phyloP scores from a whole-genome alignment of 2,329 filamentous ascomycete species.

The Pseudocercospora fuligena region DNA sequence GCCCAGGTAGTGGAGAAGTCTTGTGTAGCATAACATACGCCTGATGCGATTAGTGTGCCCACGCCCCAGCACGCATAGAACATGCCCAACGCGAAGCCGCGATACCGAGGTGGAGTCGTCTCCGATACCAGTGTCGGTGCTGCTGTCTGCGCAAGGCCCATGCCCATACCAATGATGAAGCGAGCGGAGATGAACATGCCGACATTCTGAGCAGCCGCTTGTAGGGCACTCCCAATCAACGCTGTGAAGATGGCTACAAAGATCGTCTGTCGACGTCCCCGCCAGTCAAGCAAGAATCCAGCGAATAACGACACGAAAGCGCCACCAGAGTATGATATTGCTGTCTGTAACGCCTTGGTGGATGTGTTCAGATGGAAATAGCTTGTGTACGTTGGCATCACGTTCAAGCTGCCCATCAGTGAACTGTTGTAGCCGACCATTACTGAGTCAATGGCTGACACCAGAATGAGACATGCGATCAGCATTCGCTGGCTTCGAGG shows the following conservation, averaged over 20 bases:
- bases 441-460: slow-evolving; percentile 12
- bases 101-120: slow-evolving; percentile 4
- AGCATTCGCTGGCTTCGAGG: slow-evolving; percentile 1
- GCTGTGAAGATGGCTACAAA: not conserved
- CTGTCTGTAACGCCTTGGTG: slow-evolving; percentile 51
- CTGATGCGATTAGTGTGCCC: slow-evolving; percentile 6
- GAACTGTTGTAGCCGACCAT: slow-evolving; percentile 15
- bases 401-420: slow-evolving; percentile 11
- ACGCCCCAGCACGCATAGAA: slow-evolving; percentile 13
- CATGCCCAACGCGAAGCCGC: slow-evolving; percentile 9
- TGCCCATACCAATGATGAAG: slow-evolving; percentile 61
- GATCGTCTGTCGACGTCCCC: not conserved
- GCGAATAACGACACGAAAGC: slow-evolving; percentile 3
- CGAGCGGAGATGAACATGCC: slow-evolving; percentile 71
- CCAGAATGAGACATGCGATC: slow-evolving; percentile 3
- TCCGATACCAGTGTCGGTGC: slow-evolving; percentile 7
- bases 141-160: slow-evolving; percentile 10
- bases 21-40: slow-evolving; percentile 3
- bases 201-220: slow-evolving; percentile 65
- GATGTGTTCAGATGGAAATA: slow-evolving; percentile 49
- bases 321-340: slow-evolving; percentile 5
- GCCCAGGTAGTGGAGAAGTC: not conserved
- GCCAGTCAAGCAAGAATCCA: slow-evolving; percentile 1
- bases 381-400: slow-evolving; percentile 10
- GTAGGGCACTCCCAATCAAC: slow-evolving; percentile 61